Conservation (phyloP, 352 stramenopile species). For the Phytophthora hibernalis region DNA sequence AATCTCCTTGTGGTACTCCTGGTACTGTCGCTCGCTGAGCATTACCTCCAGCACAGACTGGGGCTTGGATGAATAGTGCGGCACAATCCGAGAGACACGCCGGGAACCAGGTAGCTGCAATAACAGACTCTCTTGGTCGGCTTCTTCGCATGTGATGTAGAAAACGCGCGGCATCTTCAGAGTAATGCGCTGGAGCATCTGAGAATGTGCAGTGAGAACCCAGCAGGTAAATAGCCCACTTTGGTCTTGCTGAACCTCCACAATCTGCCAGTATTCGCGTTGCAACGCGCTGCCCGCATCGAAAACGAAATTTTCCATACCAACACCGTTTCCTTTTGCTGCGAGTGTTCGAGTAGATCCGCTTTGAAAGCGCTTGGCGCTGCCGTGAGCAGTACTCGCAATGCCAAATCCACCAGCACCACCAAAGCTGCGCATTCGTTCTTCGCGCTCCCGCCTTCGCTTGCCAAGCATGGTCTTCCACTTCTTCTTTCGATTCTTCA, state of each 20-base stretch:
- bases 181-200: constrained; percentile 77
- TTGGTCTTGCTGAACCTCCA: constrained; percentile 82
- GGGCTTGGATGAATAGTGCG: constrained; percentile 60
- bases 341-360: constrained; percentile 22
- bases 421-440: constrained; percentile 48
- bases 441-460: constrained; percentile 65
- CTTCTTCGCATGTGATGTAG: constrained; percentile 69
- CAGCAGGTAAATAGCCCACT: constrained; percentile 94
- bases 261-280: constrained; percentile 80
- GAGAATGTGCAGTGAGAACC: constrained; percentile 92
- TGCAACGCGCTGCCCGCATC: constrained; percentile 63
- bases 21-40: constrained; percentile 77
- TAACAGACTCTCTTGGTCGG: constrained; percentile 82
- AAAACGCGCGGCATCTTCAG: constrained; percentile 77
- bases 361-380: constrained; percentile 49
- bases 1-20: constrained; percentile 80
- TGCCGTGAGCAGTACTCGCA: constrained; percentile 34
- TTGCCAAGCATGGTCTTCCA: constrained; percentile 70
- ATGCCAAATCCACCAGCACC: constrained; percentile 38
- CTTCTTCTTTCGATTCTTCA: constrained; percentile 75
- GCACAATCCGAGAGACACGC: constrained; percentile 62
- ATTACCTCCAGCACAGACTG: constrained; percentile 71
- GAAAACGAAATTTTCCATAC: constrained; percentile 86
- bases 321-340: constrained; percentile 49
- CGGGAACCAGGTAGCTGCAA: constrained; percentile 60